Evolutionary conservation across 305 asterid species (phyloP), one percentile per base, ranked within the genome.

Genomic region (Fraxinus nigra): DNA sequence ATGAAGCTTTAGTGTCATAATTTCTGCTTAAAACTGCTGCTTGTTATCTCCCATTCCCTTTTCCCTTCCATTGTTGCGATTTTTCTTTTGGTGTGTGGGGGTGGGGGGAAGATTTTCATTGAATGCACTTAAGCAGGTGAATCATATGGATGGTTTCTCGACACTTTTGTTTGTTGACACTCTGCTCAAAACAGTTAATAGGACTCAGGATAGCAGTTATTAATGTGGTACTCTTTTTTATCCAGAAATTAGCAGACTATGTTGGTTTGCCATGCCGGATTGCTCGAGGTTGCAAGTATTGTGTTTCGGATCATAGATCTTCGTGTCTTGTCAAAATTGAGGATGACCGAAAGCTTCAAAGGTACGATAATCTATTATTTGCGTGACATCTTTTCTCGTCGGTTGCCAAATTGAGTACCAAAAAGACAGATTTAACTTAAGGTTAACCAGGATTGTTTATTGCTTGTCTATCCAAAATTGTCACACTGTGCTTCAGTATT

Each of bases 191-290:
- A 20, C 72, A 35, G 70, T 76, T 67, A 65, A 10, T 56, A 77
- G 72, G 51, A 51, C 67, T 76, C 72, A 30, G 46, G 78, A 10
- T 16, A 59, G 76, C 35, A 54, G 82, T 78, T 78, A 70, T 78
- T 88, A 67, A 84, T 38, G 9, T 3, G 51, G 20, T 51, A 63
- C 74, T 73, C 69, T 85, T 82, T 76, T 81, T 37, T 85, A 40
- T 87, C 82, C 97, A 94, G 99, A 94, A 90, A 88, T 89, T 95
- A 88, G 99, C 99, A 34, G 98, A 95, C 83, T 93, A 92, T 38
- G 97, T 95, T 80, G 99, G 99, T 78, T 89, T 95, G 90, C 99
- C 99, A 78, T 95, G 99, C 85, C 93, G 98, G 87, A 93, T 95
- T 73, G 99, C 97, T 83, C 91, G 93, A 80, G 96, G 99, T 81